Conservation (phyloP, 2,329 filamentous ascomycete species). For the Phyllosticta citribraziliensis region DNA sequence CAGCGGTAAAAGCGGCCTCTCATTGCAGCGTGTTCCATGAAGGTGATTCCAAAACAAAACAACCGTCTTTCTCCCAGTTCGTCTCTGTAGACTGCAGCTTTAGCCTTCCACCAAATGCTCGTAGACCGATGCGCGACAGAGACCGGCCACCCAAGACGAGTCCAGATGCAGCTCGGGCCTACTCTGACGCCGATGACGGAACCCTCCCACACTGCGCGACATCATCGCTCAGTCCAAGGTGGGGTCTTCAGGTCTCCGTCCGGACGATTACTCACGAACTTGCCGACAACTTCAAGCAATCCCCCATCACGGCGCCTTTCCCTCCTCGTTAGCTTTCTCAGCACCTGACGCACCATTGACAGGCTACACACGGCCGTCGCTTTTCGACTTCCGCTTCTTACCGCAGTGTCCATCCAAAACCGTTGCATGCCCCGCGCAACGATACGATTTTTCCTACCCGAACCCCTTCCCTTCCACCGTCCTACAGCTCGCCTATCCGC, state of each 20-base stretch:
- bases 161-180: neutral
- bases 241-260: slow-evolving; percentile 1
- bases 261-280: slow-evolving; percentile 8
- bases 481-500: neutral
- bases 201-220: neutral
- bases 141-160: neutral
- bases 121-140: neutral
- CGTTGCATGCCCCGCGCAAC: slow-evolving; percentile 7
- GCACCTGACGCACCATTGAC: neutral
- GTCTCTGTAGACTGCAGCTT: neutral
- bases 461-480: neutral
- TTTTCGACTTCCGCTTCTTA: neutral
- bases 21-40: neutral
- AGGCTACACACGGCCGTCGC: neutral
- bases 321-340: neutral
- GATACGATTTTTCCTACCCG: neutral
- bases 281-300: slow-evolving; percentile 7
- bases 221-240: neutral
- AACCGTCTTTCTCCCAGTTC: neutral
- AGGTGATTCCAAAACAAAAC: neutral
- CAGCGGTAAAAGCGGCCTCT: neutral
- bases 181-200: slow-evolving; percentile 7
- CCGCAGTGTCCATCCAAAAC: neutral
- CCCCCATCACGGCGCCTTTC: neutral
- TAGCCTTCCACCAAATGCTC: neutral